These are phyloP conservation scores for Cyanodermella asteris DNA, from an alignment of 2,329 filamentous ascomycete species.

Conservation along the genomic window DNA sequence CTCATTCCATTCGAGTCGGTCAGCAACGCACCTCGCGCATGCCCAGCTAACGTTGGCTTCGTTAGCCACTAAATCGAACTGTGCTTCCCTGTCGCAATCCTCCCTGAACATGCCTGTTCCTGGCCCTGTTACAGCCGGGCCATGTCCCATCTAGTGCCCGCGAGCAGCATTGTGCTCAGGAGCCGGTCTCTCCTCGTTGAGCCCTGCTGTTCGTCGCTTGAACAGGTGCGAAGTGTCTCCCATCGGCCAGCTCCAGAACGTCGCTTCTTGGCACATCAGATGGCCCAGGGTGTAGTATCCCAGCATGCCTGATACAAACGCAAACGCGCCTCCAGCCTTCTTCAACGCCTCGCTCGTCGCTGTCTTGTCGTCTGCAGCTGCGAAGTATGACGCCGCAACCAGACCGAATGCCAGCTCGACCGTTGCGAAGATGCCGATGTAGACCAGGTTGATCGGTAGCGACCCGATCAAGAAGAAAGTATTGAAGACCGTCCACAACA, in stretches of 20 bases:
- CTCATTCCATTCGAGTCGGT: too few relatives aligned
- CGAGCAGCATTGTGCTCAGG: too few relatives aligned
- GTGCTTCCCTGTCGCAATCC: too few relatives aligned
- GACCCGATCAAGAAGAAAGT: constrained; percentile 25
- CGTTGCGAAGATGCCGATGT: constrained; percentile 26
- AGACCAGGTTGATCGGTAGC: constrained; percentile 23
- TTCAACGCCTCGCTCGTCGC: constrained; percentile 17
- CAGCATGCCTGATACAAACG: constrained; percentile 23
- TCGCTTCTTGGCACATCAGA: constrained; percentile 19
- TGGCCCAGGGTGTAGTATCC: constrained; percentile 25
- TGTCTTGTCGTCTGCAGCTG: constrained; percentile 20
- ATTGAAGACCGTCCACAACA: constrained; percentile 27
- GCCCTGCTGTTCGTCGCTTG: too few relatives aligned
- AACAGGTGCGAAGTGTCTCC: constrained; percentile 22
- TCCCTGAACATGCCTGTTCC: too few relatives aligned
- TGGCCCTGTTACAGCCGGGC: too few relatives aligned
- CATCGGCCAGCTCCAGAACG: constrained; percentile 18
- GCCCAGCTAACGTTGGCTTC: too few relatives aligned
- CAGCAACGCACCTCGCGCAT: too few relatives aligned
- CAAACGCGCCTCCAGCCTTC: constrained; percentile 24
- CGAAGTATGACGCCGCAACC: constrained; percentile 24
- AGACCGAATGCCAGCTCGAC: constrained; percentile 24
- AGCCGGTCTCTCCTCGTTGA: too few relatives aligned
- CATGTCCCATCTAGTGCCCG: too few relatives aligned
- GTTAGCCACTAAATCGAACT: too few relatives aligned